phyloP scores from a whole-genome alignment of 1,284 basidiomycete species.

The Flammula alnicola region DNA sequence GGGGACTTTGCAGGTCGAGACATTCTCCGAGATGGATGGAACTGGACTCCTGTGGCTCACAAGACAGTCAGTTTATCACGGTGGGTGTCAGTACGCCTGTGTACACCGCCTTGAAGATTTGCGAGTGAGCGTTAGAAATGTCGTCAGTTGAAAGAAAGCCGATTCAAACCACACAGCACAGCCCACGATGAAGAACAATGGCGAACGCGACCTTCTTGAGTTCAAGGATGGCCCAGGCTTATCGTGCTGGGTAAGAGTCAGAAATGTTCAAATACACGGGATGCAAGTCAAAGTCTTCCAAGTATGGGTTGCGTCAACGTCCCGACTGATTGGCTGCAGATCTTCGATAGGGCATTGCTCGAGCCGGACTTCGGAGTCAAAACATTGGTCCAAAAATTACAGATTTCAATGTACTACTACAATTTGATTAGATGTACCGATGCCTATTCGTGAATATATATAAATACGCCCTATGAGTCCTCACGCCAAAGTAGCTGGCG shows the following conservation, averaged over 20 bases:
- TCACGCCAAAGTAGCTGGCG: constrained; percentile 15
- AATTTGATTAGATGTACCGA: constrained; percentile 20
- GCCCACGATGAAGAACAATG: background rate
- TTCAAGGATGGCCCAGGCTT: constrained; percentile 1
- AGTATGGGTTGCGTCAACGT: constrained; percentile 13
- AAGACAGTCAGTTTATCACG: too few relatives aligned
- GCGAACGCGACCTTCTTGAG: background rate
- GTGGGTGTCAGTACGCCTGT: background rate
- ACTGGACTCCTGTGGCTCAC: constrained; percentile 7
- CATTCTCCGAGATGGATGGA: constrained; percentile 14
- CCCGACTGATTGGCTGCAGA: constrained; percentile 23
- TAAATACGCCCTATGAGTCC: constrained; percentile 5
- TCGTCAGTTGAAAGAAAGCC: background rate
- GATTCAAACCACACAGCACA: constrained; percentile 6
- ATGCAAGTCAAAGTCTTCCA: constrained; percentile 1
- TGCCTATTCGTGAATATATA: constrained; percentile 17
- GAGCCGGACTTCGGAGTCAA: constrained; percentile 6
- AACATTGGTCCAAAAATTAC: too few relatives aligned
- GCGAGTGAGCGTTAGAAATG: background rate
- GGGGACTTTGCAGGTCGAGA: constrained; percentile 27
- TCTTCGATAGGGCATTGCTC: constrained; percentile 20
- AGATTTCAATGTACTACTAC: constrained; percentile 16
- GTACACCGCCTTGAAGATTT: background rate
- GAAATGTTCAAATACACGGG: constrained; percentile 9
- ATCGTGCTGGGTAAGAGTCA: constrained; percentile 7